Evolutionary conservation across 2,329 filamentous ascomycete species (phyloP), one percentile per base, ranked within the genome.

Genomic region (Dactylella cylindrospora): DNA sequence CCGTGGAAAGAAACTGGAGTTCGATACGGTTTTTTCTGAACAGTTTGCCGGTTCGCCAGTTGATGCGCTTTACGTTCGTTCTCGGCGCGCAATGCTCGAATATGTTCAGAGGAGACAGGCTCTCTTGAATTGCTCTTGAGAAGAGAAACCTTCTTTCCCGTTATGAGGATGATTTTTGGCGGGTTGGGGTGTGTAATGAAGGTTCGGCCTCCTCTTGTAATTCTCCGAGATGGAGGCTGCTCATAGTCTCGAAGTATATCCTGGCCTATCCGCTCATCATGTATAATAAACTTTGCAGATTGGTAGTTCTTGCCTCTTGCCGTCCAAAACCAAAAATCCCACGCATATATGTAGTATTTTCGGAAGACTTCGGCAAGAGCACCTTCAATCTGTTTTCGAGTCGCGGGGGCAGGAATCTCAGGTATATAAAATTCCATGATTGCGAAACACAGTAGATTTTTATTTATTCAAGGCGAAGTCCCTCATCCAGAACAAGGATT

Each of bases 341-440:
- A 62, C 1, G 26, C 26, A 38, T 54, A 54, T 10, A 62, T 62
- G 32, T 43, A 62, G 32, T 62, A 54, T 26, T 19, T 49, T 12
- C 49, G 50, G 32, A 62, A 49, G 5, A 25, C 23, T 2, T 44
- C 36, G 2, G 10, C 28, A n/a, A 62, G n/a, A 3, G 36, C 36
- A 7, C 35, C 38, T 2, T 22, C 17, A 20, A 50, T 49, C 19
- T 53, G 57, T 13, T 39, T 53, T 4, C 20, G 3, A 10, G 7
- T 36, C 5, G 43, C 49, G 9, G 43, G 13, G 12, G 17, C 41
- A 1, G 57, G 57, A 3, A 62, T 50, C 7, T 54, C 43, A 8
- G 49, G 44, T 8, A 54, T 38, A 28, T 38, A 62, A 43, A 62
- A 54, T 38, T 62, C 57, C 57, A 62, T 61, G n/a, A 1, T 20